Evolutionary conservation across 805 yeast genomes (phyloP), one percentile per base, ranked within the genome.

Genomic region (Teunomyces funiuensis): DNA sequence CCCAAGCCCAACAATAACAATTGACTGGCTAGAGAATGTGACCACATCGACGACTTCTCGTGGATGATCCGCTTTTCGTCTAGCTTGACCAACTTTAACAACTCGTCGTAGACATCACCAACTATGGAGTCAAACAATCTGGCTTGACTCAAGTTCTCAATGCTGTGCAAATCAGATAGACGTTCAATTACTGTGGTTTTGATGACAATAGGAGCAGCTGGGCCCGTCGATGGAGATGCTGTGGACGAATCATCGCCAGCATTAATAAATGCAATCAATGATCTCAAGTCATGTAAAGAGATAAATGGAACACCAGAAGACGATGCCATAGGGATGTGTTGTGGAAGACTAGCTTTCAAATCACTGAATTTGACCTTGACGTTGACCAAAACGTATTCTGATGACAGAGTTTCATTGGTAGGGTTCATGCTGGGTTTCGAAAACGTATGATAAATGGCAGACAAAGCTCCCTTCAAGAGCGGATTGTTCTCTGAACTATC

Each of bases 281-380:
- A 79, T 47, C 80, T 73, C 51, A 85, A 60, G 51, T 83, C 83
- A 13, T 79, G 77, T 37, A 79, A 58, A 1, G 83, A 70, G 5
- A 84, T 63, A 41, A 82, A 81, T 11, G 82, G 79, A 23, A 76
- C 70, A 0, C 76, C 74, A 1, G 76, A 73, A 1, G 75, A 54
- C 5, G 64, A 53, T 4, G 86, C 74, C 48, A 76, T 60, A 2
- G 68, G 69, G 3, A 88, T 78, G 30, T 74, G 56, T 20, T 61
- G 53, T 0, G 74, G 88, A 33, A 74, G 58, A 4, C 67, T 64
- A 0, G 87, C 88, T 47, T 72, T 79, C 44, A 84, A 59, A 49
- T 85, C 85, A 44, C 69, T 71, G 53, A 85, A 81, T 42, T 78
- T 79, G 19, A 85, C 71, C 47, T 78, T 83, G 47, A 82, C 71